Conservation (phyloP, 139 green algal genomes). For the Closterium sp. region DNA sequence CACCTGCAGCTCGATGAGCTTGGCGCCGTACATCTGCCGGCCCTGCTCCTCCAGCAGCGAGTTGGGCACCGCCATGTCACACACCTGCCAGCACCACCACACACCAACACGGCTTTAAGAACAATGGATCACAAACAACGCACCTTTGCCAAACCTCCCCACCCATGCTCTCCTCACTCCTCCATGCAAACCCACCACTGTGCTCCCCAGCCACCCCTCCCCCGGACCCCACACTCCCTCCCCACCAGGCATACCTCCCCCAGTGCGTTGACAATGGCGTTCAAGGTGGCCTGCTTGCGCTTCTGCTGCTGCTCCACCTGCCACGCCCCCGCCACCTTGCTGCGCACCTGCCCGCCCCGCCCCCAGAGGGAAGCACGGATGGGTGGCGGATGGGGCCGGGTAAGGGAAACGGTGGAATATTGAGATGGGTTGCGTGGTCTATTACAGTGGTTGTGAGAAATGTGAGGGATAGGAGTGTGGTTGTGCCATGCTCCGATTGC, state of each 20-base stretch:
- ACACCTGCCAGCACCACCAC: conserved; percentile 17
- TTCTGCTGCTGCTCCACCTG: not conserved
- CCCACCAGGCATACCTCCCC: not conserved
- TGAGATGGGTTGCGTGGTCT: too few relatives aligned
- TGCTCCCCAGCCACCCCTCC: too few relatives aligned
- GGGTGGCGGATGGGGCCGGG: too few relatives aligned
- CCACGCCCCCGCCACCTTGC: not conserved
- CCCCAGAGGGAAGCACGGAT: too few relatives aligned
- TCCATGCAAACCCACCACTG: too few relatives aligned
- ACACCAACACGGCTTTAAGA: too few relatives aligned
- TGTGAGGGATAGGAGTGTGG: too few relatives aligned
- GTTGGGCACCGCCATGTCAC: conserved; percentile 26
- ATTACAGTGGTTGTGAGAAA: too few relatives aligned
- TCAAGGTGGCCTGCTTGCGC: not conserved
- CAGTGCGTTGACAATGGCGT: not conserved
- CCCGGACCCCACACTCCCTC: too few relatives aligned
- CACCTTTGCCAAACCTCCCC: not conserved
- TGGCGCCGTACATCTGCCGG: conserved; percentile 49
- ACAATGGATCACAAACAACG: not conserved
- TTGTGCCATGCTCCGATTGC: too few relatives aligned
- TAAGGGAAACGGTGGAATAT: too few relatives aligned
- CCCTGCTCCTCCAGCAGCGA: conserved; percentile 51
- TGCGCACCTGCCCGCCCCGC: not conserved
- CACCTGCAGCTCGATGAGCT: conserved; percentile 51
- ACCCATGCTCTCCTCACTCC: not conserved